Percentiles rank a stretch among this genome's conserved stretches.
Evolutionary conservation across 177 flowering plant genomes (phyloP).

Genomic region (Vitis hybrid): DNA sequence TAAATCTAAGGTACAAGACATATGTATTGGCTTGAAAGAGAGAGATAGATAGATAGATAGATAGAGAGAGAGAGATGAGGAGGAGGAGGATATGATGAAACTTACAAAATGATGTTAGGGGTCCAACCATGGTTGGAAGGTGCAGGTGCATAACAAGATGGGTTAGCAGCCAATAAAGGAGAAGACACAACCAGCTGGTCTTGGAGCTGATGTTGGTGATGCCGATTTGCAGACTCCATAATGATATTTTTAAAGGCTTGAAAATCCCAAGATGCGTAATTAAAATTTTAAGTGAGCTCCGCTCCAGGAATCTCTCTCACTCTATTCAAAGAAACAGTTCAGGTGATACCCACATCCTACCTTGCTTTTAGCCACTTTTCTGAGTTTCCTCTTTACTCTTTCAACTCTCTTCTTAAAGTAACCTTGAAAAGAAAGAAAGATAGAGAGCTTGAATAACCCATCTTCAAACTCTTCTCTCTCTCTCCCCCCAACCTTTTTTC

Average conservation of each 20-base stretch:
- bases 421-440: constrained; percentile 46
- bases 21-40: too few relatives aligned
- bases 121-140: constrained; percentile 44
- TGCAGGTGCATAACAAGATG: constrained; percentile 43
- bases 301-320: constrained; percentile 44
- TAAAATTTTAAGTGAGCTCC: constrained; percentile 11
- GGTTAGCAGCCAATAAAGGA: constrained; percentile 30
- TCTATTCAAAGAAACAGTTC: constrained; percentile 41
- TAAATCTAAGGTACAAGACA: too few relatives aligned
- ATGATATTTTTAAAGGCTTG: constrained; percentile 37
- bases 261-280: constrained; percentile 74
- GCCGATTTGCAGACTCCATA: constrained; percentile 79
- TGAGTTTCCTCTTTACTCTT: constrained; percentile 59
- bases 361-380: constrained; percentile 36
- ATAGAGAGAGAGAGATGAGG: constrained; percentile 11
- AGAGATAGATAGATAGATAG: neutral
- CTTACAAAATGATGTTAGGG: constrained; percentile 62
- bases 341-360: constrained; percentile 56
- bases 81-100: constrained; percentile 4
- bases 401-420: constrained; percentile 48
- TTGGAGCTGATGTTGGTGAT: constrained; percentile 57
- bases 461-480: neutral
- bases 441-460: constrained; percentile 16
- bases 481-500: too few relatives aligned
- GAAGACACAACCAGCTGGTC: constrained; percentile 49